A percentile compares a stretch with the other conserved stretches of the same genome.
Evolutionary conservation across 805 yeast genomes (phyloP).

Genomic region (Yarrowia divulgata): DNA sequence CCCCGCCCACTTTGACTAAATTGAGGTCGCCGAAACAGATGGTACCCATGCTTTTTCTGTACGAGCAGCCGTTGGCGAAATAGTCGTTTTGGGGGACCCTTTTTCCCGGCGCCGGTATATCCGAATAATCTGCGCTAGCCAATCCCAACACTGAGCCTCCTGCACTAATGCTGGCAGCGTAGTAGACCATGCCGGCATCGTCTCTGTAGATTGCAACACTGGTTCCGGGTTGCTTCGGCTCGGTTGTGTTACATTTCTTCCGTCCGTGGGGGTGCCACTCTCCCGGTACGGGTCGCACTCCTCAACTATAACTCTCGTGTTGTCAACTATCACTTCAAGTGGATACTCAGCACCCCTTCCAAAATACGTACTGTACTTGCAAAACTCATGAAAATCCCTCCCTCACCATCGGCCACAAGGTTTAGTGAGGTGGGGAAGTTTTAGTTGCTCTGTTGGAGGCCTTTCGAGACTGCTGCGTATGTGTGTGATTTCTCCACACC

Average conservation of each 20-base stretch:
- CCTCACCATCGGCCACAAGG: neutral
- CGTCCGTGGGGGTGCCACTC: neutral
- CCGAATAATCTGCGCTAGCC: conserved; percentile 30
- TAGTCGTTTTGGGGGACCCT: neutral
- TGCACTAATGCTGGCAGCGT: conserved; percentile 27
- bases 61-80: conserved; percentile 20
- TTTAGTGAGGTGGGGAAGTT: conserved; percentile 15
- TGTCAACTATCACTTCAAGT: neutral
- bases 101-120: conserved; percentile 8
- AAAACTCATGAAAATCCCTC: neutral
- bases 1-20: conserved; percentile 34
- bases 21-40: conserved; percentile 25
- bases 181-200: conserved; percentile 1
- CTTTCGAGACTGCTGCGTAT: neutral
- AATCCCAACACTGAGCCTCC: conserved; percentile 26
- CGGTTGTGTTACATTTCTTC: neutral
- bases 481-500: conserved; percentile 6
- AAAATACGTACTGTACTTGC: neutral
- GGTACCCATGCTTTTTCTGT: conserved; percentile 38
- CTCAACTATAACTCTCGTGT: no score
- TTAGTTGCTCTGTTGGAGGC: conserved; percentile 10
- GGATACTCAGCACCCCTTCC: neutral
- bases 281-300: no score
- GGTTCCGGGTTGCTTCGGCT: neutral
- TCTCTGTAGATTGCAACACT: conserved; percentile 8